Percentiles rank a stretch among this genome's conserved stretches.
Conservation (phyloP, 2,329 filamentous ascomycete species). For the Arthrobotrys sphaeroides region DNA sequence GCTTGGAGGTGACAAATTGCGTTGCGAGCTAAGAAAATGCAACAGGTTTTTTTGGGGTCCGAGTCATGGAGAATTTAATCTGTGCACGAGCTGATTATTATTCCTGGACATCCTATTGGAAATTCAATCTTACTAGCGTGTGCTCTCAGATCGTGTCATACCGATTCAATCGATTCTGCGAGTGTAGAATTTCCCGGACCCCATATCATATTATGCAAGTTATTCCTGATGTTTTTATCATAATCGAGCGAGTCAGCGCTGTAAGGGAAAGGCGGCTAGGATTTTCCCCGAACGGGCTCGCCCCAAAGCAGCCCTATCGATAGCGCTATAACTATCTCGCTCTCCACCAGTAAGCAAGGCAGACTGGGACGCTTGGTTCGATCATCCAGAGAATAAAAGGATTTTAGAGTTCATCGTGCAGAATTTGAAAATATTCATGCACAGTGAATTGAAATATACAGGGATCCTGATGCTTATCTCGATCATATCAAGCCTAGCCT, state of each 20-base stretch:
- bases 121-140: neutral
- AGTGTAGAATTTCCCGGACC: neutral
- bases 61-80: neutral
- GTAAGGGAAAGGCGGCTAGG: neutral
- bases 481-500: neutral
- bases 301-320: neutral
- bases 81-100: neutral
- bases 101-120: neutral
- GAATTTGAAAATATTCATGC: conserved; percentile 15
- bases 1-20: neutral
- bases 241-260: too few relatives aligned
- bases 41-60: neutral
- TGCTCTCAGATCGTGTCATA: neutral
- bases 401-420: conserved; percentile 3
- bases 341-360: neutral
- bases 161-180: neutral
- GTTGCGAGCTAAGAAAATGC: neutral
- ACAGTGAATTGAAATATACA: conserved; percentile 1
- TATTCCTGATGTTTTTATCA: neutral
- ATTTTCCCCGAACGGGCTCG: neutral
- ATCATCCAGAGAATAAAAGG: too few relatives aligned
- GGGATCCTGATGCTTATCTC: neutral
- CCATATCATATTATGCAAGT: conserved; percentile 12
- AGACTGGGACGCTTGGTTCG: neutral
- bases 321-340: too few relatives aligned